Evolutionary conservation across 495 filamentous ascomycete genomes (phyloP), one percentile per base, ranked within the genome.

Genomic region (Penicillium mononematosum): DNA sequence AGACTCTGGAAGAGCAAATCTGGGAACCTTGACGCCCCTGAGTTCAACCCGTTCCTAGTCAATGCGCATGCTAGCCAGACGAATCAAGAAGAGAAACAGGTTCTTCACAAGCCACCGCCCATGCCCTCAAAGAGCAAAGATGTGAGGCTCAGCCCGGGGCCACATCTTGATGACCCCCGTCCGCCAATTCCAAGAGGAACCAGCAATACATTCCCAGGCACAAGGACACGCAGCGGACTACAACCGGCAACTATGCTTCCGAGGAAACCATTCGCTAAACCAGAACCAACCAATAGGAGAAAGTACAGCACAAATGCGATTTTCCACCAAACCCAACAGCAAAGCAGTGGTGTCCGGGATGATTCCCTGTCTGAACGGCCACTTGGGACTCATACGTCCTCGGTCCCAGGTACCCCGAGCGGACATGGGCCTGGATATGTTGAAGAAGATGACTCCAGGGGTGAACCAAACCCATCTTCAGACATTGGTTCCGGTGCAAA

Each of bases 401-500:
- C 39, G 5, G n/a, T 34, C 20, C 16, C 25, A 31, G n/a, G 9
- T 19, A 12, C 27, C 39, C 10, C 32, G 24, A 16, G 2, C 36
- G 9, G 17, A n/a, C 12, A 25, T 19, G 22, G 12, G 0, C 12
- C 39, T 8, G 16, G n/a, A 2, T 45, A 3, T 22, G 0, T 34
- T 24, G 50, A 44, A 10, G 27, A 29, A 9, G 31, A 32, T 1
- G 17, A 20, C 17, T 43, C 17, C 24, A 14, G 25, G 9, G 50
- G 16, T 31, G 38, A 43, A 20, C 3, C 16, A 5, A 4, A 17
- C 6, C 22, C 42, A 29, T 12, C 22, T 16, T 29, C 31, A 4
- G 53, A 53, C 19, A 38, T 32, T 25, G 43, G 53, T 4, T 25
- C 47, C 22, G 29, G 11, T 38, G 41, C 50, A 8, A 53, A 36